These are phyloP conservation scores for Entomortierella chlamydospora DNA, from an alignment of 192 early-diverging fungal genomes.

Conservation along the genomic window DNA sequence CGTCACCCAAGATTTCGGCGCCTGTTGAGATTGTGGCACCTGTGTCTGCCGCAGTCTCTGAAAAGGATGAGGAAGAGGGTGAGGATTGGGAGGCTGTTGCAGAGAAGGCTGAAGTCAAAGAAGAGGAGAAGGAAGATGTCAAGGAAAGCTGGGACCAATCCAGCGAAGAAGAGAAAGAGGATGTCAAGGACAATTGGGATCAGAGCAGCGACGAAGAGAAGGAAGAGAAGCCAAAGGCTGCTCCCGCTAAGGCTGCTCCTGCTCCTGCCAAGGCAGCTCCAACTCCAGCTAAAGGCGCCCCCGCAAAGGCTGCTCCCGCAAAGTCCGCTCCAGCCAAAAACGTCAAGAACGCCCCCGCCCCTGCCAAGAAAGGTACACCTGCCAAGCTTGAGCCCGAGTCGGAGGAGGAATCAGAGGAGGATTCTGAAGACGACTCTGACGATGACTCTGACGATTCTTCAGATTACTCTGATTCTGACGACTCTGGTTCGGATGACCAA, in stretches of 20 bases:
- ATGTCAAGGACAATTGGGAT: constrained; percentile 72
- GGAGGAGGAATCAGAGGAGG: constrained; percentile 32
- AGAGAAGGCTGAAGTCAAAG: constrained; percentile 54
- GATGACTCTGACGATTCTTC: constrained; percentile 57
- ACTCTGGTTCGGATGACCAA: constrained; percentile 70
- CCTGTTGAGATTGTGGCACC: constrained; percentile 43
- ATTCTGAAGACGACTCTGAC: constrained; percentile 60
- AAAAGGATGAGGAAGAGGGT: constrained; percentile 60
- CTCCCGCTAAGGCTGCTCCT: constrained; percentile 43
- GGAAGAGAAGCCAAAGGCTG: constrained; percentile 47
- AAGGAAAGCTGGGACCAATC: constrained; percentile 64
- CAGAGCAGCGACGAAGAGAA: constrained; percentile 52
- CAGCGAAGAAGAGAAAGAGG: constrained; percentile 62
- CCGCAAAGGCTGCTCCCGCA: constrained; percentile 37
- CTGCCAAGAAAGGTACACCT: constrained; percentile 21
- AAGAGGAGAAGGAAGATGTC: constrained; percentile 67
- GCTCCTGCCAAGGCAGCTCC: constrained; percentile 32
- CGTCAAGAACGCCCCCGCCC: constrained; percentile 4
- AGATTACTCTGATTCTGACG: constrained; percentile 64
- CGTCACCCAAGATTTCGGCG: constrained; percentile 48
- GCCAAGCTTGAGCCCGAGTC: constrained; percentile 26
- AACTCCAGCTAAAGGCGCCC: constrained; percentile 30
- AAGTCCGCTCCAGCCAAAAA: constrained; percentile 51
- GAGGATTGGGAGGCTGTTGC: constrained; percentile 57
- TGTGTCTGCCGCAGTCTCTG: constrained; percentile 56